Evolutionary conservation across 441 rosid species (phyloP), one percentile per base, ranked within the genome.

Genomic region (Adansonia grandidieri): DNA sequence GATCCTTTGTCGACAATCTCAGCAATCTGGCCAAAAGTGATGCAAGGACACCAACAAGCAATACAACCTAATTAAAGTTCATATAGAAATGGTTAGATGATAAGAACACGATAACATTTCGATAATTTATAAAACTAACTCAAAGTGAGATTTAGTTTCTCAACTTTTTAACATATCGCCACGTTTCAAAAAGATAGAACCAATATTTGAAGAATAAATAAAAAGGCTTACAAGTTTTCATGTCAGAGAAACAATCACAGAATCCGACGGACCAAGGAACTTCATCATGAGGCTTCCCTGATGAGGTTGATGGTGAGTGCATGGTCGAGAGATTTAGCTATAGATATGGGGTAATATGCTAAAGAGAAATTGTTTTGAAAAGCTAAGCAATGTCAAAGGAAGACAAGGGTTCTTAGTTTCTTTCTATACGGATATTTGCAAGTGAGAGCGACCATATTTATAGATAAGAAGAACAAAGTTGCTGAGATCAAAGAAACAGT

Each of bases 21-120:
- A 11, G 91, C 91, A 70, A 90, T 86, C 61, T 80, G 85, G 66
- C 93, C 96, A 40, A 93, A 92, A 2, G 91, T 82, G 70, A 91
- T 76, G 22, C 96, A 93, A 0, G 98, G 98, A 47, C 93, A 92
- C 87, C 88, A 93, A n/a, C 78, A 88, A 6, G 95, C 85, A 68
- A 87, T 74, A 86, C 96, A 93, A 42, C 91, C 88, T 28, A 28
- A 28, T 28, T 87, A 83, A 67, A 72, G 9, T 42, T 56, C 9
- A 56, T 9, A 28, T 40, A n/a, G 2, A 37, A 15, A 14, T 40
- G 44, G 11, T 40, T 40, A 40, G 44, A 19, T 60, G 44, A 40
- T 40, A 14, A 9, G 4, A 1, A 20, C 44, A 60, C 22, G 8
- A 2, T 10, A 40, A 40, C 8, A 60, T 19, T 60, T 60, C 2